phyloP scores from a whole-genome alignment of 495 filamentous ascomycete species.

The Penicillium taxi region DNA sequence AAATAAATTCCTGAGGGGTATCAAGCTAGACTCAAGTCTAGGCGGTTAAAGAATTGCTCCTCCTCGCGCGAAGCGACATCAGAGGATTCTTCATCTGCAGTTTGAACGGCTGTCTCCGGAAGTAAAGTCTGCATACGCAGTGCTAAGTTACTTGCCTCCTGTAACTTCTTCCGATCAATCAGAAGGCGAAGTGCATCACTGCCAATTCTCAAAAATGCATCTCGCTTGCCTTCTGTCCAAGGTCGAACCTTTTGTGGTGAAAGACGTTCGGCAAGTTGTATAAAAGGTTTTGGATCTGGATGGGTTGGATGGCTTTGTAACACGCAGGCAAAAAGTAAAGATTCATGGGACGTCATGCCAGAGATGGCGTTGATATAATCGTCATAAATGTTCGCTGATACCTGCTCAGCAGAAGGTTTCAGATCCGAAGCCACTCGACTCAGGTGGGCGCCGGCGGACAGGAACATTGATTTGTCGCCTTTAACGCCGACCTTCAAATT shows the following conservation, averaged over 20 bases:
- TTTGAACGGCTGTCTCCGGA: constrained; percentile 13
- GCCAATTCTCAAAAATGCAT: constrained; percentile 21
- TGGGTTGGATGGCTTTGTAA: constrained; percentile 30
- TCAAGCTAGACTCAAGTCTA: constrained; percentile 28
- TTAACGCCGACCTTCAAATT: constrained; percentile 4
- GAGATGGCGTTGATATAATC: constrained; percentile 22
- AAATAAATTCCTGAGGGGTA: no score
- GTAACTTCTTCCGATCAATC: constrained; percentile 23
- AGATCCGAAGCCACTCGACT: constrained; percentile 17
- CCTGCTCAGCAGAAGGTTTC: constrained; percentile 9
- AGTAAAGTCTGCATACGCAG: constrained; percentile 26
- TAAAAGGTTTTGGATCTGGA: constrained; percentile 26
- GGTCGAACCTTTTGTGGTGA: constrained; percentile 10
- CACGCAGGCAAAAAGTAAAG: constrained; percentile 18
- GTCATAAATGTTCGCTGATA: constrained; percentile 24
- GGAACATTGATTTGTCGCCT: constrained; percentile 18
- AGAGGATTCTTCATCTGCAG: constrained; percentile 6
- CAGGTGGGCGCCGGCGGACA: constrained; percentile 19
- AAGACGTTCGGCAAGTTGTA: constrained; percentile 18
- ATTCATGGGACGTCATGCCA: constrained; percentile 16
- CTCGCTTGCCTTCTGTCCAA: constrained; percentile 16
- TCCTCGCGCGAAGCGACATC: constrained; percentile 12
- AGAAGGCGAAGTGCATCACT: constrained; percentile 32
- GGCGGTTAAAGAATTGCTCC: constrained; percentile 20
- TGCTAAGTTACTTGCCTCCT: constrained; percentile 25